phyloP scores from a whole-genome alignment of 2,329 filamentous ascomycete species.

The Hypoxylon sp. region DNA sequence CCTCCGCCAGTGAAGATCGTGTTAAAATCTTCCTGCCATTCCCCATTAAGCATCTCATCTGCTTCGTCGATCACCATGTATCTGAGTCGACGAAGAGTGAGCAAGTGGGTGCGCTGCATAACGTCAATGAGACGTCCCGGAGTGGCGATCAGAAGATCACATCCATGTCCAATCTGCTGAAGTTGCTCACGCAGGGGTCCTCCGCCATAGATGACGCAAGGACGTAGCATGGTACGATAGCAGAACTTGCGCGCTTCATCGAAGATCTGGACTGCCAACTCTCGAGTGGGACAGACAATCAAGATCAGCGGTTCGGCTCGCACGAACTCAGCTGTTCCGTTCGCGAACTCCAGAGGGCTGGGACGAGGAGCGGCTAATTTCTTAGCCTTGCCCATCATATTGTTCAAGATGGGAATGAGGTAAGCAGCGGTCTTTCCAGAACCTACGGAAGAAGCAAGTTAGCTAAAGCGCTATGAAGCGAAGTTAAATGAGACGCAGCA shows the following conservation, averaged over 20 bases:
- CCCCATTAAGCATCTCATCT: constrained; percentile 86
- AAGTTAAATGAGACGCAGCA: background rate
- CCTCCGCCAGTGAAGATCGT: constrained; percentile 85
- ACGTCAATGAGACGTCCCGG: constrained; percentile 90
- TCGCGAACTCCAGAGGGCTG: constrained; percentile 68
- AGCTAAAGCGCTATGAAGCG: background rate
- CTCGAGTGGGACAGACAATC: constrained; percentile 86
- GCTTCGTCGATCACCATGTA: constrained; percentile 93
- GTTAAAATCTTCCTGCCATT: constrained; percentile 82
- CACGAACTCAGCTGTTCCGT: constrained; percentile 61
- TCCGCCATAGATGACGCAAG: constrained; percentile 90
- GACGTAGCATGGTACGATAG: constrained; percentile 94
- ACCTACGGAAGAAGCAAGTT: constrained; percentile 64
- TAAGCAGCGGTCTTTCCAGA: constrained; percentile 98
- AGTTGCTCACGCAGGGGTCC: constrained; percentile 78
- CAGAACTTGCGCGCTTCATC: constrained; percentile 93
- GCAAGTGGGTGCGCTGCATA: constrained; percentile 75
- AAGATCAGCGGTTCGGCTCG: constrained; percentile 90
- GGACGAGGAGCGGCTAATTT: constrained; percentile 85
- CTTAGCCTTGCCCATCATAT: constrained; percentile 95
- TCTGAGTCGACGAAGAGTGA: constrained; percentile 82
- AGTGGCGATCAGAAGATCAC: constrained; percentile 89
- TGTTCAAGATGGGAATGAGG: constrained; percentile 87
- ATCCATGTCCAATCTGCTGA: constrained; percentile 81
- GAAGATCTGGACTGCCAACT: constrained; percentile 94